phyloP scores from a whole-genome alignment of 345 rosid species.

The Erucastrum elatum region DNA sequence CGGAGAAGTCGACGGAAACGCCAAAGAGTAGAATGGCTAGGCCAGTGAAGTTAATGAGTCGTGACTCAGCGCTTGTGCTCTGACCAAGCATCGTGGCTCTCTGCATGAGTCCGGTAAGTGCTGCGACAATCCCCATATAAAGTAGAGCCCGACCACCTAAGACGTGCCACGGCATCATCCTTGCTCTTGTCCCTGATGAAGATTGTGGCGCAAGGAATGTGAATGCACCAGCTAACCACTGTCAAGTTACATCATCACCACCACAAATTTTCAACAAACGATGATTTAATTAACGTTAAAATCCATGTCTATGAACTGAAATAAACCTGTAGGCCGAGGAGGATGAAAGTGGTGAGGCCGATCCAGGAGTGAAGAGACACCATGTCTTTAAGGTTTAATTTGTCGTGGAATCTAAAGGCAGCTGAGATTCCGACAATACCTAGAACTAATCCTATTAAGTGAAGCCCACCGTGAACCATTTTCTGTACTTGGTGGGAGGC shows the following conservation, averaged over 20 bases:
- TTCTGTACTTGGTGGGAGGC: slow-evolving; percentile 44
- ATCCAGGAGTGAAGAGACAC: slow-evolving; percentile 86
- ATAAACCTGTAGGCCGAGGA: slow-evolving; percentile 68
- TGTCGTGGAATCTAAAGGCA: slow-evolving; percentile 76
- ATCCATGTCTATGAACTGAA: not conserved
- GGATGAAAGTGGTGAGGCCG: slow-evolving; percentile 61
- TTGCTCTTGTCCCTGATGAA: slow-evolving; percentile 12
- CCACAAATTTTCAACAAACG: not conserved
- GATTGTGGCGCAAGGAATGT: slow-evolving; percentile 45
- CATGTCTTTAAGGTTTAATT: slow-evolving; percentile 45
- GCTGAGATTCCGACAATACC: slow-evolving; percentile 78
- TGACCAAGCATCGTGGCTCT: slow-evolving; percentile 40
- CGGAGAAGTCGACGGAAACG: slow-evolving; percentile 72
- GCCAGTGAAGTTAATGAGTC: slow-evolving; percentile 69
- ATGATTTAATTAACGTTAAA: not conserved
- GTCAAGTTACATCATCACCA: slow-evolving; percentile 21
- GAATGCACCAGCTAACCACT: slow-evolving; percentile 75
- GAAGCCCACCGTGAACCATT: slow-evolving; percentile 54
- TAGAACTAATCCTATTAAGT: slow-evolving; percentile 52
- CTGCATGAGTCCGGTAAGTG: slow-evolving; percentile 77
- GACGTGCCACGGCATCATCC: slow-evolving; percentile 69
- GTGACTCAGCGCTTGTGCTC: slow-evolving; percentile 44
- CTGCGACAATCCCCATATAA: slow-evolving; percentile 73
- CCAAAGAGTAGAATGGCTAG: slow-evolving; percentile 71
- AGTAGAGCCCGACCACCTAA: slow-evolving; percentile 69